Base-by-base conservation (phyloP, 108 stramenopile genomes). In the Cyclostephanos tholiformis region DNA sequence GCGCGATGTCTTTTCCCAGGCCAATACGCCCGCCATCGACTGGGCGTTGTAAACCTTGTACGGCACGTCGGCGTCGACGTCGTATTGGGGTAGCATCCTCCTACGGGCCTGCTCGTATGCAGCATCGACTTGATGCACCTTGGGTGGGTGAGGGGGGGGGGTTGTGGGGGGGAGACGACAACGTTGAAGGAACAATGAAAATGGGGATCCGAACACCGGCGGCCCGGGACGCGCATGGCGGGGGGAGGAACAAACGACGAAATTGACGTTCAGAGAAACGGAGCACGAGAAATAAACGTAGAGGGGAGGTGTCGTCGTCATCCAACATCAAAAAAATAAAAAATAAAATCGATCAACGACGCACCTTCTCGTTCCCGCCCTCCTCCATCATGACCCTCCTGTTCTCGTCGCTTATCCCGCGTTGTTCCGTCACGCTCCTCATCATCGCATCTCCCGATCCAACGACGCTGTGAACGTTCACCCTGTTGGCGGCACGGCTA, bases 401-500 rank as follows among this genome's bases (percentile, higher is more conserved):
- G 68, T 91, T 95, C 38, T 75, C 79, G 57, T 83, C 85, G 63
- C 87, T 85, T 75, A 91, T 86, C 17, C 72, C 77, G 29, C 79
- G 74, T n/a, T 81, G 82, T 25, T 76, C 72, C 25, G 75, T 73
- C 7, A 87, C 72, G 53, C 79, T 82, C 26, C 80, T 61, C 56
- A 88, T 78, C 38, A 90, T 84, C 22, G 70, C 74, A 62, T 71
- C 57, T 20, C 93, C 91, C 35, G 91, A 87, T 43, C 91, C 91
- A 30, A 93, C 79, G 32, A 96, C 92, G 51, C 77, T 72, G 51
- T 93, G 78, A 27, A 89, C 72, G 71, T 90, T 86, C n/a, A 96
- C 91, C 30, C 80, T 67, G 80, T 96, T 96, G 22, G 95, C 90
- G 2, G 79, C 87, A 66, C 89, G 82, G 13, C 79, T 82, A 50